Conservation (phyloP, 2,329 filamentous ascomycete genomes). For the Delphinella strobiligena region DNA sequence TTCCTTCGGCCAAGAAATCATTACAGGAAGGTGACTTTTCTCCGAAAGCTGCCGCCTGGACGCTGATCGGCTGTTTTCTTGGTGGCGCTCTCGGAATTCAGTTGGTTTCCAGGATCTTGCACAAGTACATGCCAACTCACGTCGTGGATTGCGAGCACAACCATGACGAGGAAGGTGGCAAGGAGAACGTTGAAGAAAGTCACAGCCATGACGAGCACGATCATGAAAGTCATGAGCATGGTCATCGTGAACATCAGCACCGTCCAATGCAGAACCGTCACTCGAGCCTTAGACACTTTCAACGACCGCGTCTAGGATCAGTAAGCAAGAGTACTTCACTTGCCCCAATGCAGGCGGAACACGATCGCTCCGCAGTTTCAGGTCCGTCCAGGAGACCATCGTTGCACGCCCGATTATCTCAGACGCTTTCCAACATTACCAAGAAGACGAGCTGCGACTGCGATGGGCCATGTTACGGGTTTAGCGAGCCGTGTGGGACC, state of each 20-base stretch:
- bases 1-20: slow-evolving; percentile 74
- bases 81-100: slow-evolving; percentile 66
- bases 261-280: neutral
- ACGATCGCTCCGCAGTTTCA: neutral
- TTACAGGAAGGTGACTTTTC: slow-evolving; percentile 57
- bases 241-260: slow-evolving; percentile 10
- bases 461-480: slow-evolving; percentile 48
- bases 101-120: slow-evolving; percentile 57
- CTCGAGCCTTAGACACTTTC: neutral
- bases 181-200: slow-evolving; percentile 20
- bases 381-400: slow-evolving; percentile 21
- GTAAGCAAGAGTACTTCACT: neutral
- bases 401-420: slow-evolving; percentile 28
- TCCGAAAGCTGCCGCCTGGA: slow-evolving; percentile 53
- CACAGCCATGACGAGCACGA: slow-evolving; percentile 13
- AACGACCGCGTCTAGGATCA: neutral
- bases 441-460: slow-evolving; percentile 40
- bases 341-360: neutral
- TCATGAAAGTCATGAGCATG: slow-evolving; percentile 16
- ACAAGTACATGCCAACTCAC: slow-evolving; percentile 64
- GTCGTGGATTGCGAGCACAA: slow-evolving; percentile 71
- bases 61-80: slow-evolving; percentile 58
- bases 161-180: slow-evolving; percentile 47
- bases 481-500: slow-evolving; percentile 47
- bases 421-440: slow-evolving; percentile 37